phyloP scores from a whole-genome alignment of 2,329 filamentous ascomycete species.

The Penicillium sp. region DNA sequence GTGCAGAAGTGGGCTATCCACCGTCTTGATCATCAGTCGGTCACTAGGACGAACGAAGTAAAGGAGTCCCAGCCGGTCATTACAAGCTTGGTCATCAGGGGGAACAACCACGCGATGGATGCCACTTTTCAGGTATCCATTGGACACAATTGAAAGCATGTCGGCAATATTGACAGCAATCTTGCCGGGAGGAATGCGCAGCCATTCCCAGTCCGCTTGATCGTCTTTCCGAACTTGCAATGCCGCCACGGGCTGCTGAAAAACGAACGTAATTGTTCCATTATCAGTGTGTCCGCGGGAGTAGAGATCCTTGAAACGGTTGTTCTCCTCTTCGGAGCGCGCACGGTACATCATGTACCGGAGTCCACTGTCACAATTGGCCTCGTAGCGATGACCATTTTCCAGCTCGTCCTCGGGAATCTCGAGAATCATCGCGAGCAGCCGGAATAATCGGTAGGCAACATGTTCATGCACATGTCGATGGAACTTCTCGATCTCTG shows the following conservation, averaged over 20 bases:
- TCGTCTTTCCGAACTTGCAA: slow-evolving; percentile 48
- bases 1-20: slow-evolving; percentile 29
- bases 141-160: slow-evolving; percentile 44
- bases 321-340: slow-evolving; percentile 45
- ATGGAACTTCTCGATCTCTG: slow-evolving; percentile 9
- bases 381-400: slow-evolving; percentile 52
- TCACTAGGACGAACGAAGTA: slow-evolving; percentile 45
- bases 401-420: slow-evolving; percentile 54
- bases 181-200: slow-evolving; percentile 43
- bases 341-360: slow-evolving; percentile 55
- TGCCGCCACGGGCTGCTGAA: slow-evolving; percentile 53
- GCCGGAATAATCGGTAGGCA: slow-evolving; percentile 9
- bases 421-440: slow-evolving; percentile 51
- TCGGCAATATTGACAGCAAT: slow-evolving; percentile 50
- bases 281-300: slow-evolving; percentile 52
- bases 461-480: slow-evolving; percentile 16
- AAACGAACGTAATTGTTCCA: slow-evolving; percentile 51
- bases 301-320: slow-evolving; percentile 40
- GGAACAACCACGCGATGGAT: slow-evolving; percentile 45
- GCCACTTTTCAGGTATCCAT: slow-evolving; percentile 46
- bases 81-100: slow-evolving; percentile 40
- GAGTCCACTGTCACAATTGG: slow-evolving; percentile 53
- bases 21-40: slow-evolving; percentile 21
- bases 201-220: slow-evolving; percentile 48
- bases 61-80: slow-evolving; percentile 37